Base-by-base conservation (phyloP, 768 basidiomycete genomes). In the Trametes gibbosa region DNA sequence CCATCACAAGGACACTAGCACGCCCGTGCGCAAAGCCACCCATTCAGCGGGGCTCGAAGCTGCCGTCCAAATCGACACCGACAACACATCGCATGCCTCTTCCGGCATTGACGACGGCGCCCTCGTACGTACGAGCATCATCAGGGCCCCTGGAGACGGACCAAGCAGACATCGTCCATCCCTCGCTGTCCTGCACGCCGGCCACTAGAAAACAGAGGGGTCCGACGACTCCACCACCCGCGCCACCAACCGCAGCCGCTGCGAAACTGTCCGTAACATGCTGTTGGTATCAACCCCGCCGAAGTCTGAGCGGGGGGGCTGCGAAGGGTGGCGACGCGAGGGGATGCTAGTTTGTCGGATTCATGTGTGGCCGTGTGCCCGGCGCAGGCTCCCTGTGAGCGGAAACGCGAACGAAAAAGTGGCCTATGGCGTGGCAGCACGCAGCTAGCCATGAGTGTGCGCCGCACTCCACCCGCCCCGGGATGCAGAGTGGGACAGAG, bases 381-480 rank as follows among this genome's bases (percentile, higher is more conserved):
- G 37, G 37, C 37, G 5, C 24, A 43, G 14, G 14, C 53, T 50
- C 48, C 59, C 59, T n/a, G 50, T 54, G 29, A 32, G 40, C 29
- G 59, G 23, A 27, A 17, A 32, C 29, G 10, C 29, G 29, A 10
- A 32, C 29, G 29, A 10, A 10, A 32, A 10, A 10, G 29, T 32
- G 29, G 29, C 29, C 4, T 32, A 10, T 10, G 5, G 5, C 4
- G 29, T 32, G 29, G 5, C 10, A 32, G 29, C 29, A 32, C 29
- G 29, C 29, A 32, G 29, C 29, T 4, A 32, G 29, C 29, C 29
- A 32, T 10, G 10, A 32, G 29, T 10, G 51, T 47, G 53, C 53
- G 39, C 59, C 59, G 59, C 59, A 60, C 59, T 60, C 42, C 46
- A 27, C 29, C 59, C 59, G 49, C 48, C n/a, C 12, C 40, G 32